Percentiles rank a stretch among this genome's conserved stretches.
phyloP scores from a whole-genome alignment of 352 stramenopile species.

The Thalassiosira exigua region DNA sequence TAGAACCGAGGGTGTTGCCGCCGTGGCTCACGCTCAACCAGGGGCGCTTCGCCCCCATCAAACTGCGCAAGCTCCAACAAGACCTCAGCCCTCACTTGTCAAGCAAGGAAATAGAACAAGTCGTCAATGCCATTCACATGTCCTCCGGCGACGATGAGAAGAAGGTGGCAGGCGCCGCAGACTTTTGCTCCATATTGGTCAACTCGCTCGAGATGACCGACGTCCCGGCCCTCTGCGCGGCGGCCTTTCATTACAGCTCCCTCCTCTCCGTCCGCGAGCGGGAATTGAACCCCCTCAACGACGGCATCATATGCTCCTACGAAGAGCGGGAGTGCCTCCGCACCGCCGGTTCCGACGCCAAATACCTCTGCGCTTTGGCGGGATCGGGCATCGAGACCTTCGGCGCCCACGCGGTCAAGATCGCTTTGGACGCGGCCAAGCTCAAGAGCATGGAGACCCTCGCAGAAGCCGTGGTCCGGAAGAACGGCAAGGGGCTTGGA shows the following conservation, averaged over 20 bases:
- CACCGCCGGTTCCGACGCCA: constrained; percentile 14
- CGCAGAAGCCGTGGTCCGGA: constrained; percentile 41
- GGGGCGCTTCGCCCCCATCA: constrained; percentile 14
- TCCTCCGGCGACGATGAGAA: constrained; percentile 52
- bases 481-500: constrained; percentile 34
- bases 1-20: too few species aligned
- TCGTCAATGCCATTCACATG: constrained; percentile 61
- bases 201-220: constrained; percentile 79
- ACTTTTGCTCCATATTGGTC: constrained; percentile 76
- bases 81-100: constrained; percentile 39
- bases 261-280: constrained; percentile 52
- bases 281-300: constrained; percentile 13
- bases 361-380: constrained; percentile 44
- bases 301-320: constrained; percentile 10
- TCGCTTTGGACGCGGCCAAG: constrained; percentile 65
- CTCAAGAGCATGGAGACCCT: constrained; percentile 76
- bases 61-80: constrained; percentile 36
- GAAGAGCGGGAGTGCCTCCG: constrained; percentile 16
- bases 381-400: constrained; percentile 49
- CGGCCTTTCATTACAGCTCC: constrained; percentile 72
- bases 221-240: constrained; percentile 62
- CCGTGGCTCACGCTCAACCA: constrained; percentile 42
- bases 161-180: constrained; percentile 64
- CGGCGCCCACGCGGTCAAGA: constrained; percentile 60
- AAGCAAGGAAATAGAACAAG: constrained; percentile 34